Evolutionary conservation across 2,329 filamentous ascomycete species (phyloP), one percentile per base, ranked within the genome.

Genomic region (Corynespora cassiicola): DNA sequence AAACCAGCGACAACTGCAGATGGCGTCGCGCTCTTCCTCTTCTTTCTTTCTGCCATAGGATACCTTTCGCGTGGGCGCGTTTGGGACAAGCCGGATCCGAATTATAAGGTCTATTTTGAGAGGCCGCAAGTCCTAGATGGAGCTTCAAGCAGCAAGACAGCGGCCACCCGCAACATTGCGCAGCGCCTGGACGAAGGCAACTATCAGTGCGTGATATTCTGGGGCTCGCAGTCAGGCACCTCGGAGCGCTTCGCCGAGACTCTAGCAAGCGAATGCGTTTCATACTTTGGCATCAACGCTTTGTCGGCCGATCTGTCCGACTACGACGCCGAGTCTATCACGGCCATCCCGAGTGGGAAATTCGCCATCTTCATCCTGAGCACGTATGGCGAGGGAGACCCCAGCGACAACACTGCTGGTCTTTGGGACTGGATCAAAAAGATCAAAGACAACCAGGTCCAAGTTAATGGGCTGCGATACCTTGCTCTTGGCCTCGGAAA

Each of bases 81-180:
- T 10, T 78, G 75, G 74, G 74, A 78, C 36, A 73, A 65, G 26
- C 71, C 75, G 7, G 75, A 80, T 45, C 76, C 76, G 5, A 70
- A 77, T 39, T 52, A 70, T 23, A 63, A 77, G 47, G 60, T 78
- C 16, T 75, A 67, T 53, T 81, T 72, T 33, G 72, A 79, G 47
- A 68, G 69, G 23, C 77, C 77, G 11, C 77, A 77, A 44, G 46
- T 73, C 35, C 63, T 62, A 25, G 54, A 66, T 33, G 62, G 61
- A 21, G 48, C 37, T n/a, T 48, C 49, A 19, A 50, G 29, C 29
- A 45, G 39, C 29, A 45, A 47, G 8, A 28, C 45, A 9, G 20
- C 39, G 19, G 24, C 43, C n/a, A 76, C 74, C 1, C 67, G 75
- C 27, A 70, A 79, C 44, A 72, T 80, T 41, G 70, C 71, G 0